These are phyloP conservation scores for Ogataea degrootiae DNA, from an alignment of 805 yeast genomes.

Conservation along the genomic window DNA sequence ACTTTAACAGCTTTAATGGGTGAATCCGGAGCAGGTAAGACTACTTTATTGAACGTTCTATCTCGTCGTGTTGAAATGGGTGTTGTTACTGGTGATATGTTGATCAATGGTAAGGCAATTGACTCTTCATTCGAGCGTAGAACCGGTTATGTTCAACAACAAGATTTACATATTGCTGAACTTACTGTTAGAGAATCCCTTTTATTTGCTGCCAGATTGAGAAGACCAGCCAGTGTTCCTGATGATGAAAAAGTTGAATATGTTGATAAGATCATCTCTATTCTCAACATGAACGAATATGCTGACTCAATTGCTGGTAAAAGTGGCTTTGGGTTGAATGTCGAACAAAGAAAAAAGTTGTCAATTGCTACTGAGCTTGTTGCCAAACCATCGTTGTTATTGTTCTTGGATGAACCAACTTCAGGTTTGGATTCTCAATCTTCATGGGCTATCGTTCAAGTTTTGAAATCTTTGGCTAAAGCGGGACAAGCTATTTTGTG, in stretches of 20 bases:
- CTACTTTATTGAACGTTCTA: slow-evolving; percentile 42
- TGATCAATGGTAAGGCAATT: too few species aligned
- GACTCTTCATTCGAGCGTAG: slow-evolving; percentile 15
- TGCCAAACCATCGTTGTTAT: slow-evolving; percentile 40
- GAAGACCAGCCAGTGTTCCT: slow-evolving; percentile 34
- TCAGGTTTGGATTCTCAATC: slow-evolving; percentile 49
- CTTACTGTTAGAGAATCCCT: slow-evolving; percentile 45
- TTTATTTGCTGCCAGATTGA: slow-evolving; percentile 16
- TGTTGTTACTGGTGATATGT: slow-evolving; percentile 32
- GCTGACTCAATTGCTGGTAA: slow-evolving; percentile 46
- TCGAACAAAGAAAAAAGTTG: slow-evolving; percentile 40
- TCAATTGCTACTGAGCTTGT: slow-evolving; percentile 45
- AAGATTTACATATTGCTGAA: slow-evolving; percentile 42
- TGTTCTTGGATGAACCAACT: slow-evolving; percentile 47
- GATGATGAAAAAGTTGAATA: slow-evolving; percentile 37
- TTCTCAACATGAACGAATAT: slow-evolving; percentile 36
- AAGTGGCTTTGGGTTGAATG: slow-evolving; percentile 34
- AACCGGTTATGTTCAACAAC: slow-evolving; percentile 52
- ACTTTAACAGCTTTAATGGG: slow-evolving; percentile 43
- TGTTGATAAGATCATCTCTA: slow-evolving; percentile 36
- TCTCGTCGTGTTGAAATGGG: slow-evolving; percentile 45
- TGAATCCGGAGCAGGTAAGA: slow-evolving; percentile 48
- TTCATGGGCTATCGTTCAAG: slow-evolving; percentile 47
- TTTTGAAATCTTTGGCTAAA: slow-evolving; percentile 40
- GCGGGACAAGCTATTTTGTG: slow-evolving; percentile 46